A percentile compares a stretch with the other conserved stretches of the same genome.
Evolutionary conservation across 169 alveolate species (phyloP).

Genomic region (Cryptosporidium parvum): DNA sequence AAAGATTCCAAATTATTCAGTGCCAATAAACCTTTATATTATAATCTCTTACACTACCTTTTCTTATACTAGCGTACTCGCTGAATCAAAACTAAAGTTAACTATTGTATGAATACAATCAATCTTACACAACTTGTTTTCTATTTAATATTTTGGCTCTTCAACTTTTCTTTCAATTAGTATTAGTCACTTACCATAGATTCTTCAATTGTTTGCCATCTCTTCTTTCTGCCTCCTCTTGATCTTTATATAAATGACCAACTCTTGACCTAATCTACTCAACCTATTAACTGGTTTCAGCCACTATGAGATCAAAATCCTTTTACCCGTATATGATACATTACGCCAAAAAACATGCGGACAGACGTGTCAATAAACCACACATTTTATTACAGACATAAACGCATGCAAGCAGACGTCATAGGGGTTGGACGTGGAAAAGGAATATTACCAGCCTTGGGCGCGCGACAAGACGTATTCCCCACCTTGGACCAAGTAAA

Average conservation of each 20-base stretch:
- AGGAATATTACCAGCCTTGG: conserved; percentile 30
- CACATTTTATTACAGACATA: conserved; percentile 68
- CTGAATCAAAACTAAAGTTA: conserved; percentile 60
- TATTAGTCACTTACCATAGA: conserved; percentile 43
- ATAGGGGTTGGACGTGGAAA: conserved; percentile 75
- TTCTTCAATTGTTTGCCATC: conserved; percentile 56
- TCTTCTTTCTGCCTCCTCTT: conserved; percentile 34
- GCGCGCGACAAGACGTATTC: conserved; percentile 46
- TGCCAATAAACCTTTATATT: conserved; percentile 19
- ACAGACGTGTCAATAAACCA: conserved; percentile 76
- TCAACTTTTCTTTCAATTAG: conserved; percentile 19
- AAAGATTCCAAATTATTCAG: conserved; percentile 18
- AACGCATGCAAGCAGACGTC: conserved; percentile 77
- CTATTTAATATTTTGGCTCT: conserved; percentile 23
- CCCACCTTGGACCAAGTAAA: background rate
- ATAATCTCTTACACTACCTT: conserved; percentile 69
- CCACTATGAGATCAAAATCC: conserved; percentile 74
- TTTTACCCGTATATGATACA: conserved; percentile 74
- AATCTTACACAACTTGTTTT: conserved; percentile 55
- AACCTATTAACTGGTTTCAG: conserved; percentile 42
- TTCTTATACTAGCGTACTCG: conserved; percentile 39
- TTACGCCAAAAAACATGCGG: conserved; percentile 73
- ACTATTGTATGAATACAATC: conserved; percentile 9
- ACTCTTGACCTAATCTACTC: conserved; percentile 58
- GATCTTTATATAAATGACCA: conserved; percentile 19